Evolutionary conservation across 2,329 filamentous ascomycete species (phyloP), one percentile per base, ranked within the genome.

Genomic region (Nigrospora oryzae): DNA sequence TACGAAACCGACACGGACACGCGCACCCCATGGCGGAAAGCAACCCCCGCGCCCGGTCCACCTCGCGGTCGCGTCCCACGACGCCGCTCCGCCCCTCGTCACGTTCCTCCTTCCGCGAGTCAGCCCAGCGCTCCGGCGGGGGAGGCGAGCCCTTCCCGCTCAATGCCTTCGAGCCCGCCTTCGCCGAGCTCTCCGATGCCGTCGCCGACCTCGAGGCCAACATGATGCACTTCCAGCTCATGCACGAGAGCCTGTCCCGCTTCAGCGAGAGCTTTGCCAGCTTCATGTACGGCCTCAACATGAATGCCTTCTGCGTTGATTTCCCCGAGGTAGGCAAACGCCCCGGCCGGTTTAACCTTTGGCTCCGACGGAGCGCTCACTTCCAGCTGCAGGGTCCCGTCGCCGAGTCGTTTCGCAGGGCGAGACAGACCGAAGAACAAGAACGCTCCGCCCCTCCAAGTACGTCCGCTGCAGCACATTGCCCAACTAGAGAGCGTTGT

Each of bases 231-330:
- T 82, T 98, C 53, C 91, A 97, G 64, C 71, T 96, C 51, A 94
- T 98, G 83, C 89, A 98, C 60, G 91, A 97, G 70, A 95, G 88
- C 58, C 67, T 98, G 53, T 81, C 88, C 19, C 81, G 93, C 23
- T 98, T 98, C 66, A 91, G 84, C 64, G 93, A 98, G 73, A 94
- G 86, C 59, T 98, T 98, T 65, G 89, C 89, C 1, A 89, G 85
- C 55, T 97, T 98, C 58, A 68, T 98, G 38, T 98, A 97, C 57
- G 93, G 93, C 2, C 65, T 98, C 62, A 97, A 97, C 61, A 96
- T 98, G 90, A 97, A 96, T 64, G 93, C 93, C 1, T 98, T 97
- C 63, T 97, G 91, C 63, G 90, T 97, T 31, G 93, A 98, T 63
- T 98, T 96, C 53, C 87, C 89, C 0, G 93, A 98, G 79, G 89